Evolutionary conservation across 805 yeast genomes (phyloP), one percentile per base, ranked within the genome.

Genomic region (Teunomyces tritomae): DNA sequence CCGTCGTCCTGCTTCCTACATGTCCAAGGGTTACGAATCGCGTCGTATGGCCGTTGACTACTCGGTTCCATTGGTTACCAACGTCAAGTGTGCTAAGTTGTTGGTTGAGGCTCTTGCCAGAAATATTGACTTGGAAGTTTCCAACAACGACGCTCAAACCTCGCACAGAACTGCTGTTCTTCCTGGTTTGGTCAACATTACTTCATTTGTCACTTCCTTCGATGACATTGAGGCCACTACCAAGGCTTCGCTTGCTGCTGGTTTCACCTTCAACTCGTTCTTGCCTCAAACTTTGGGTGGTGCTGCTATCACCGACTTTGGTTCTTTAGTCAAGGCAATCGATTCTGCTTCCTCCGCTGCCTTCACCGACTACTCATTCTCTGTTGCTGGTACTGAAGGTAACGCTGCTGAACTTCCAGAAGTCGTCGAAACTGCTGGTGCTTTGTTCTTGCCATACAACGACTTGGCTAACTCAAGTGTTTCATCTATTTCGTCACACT

Each of bases 1-100:
- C 84, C 87, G 99, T 69, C 89, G 99, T 73, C 99, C 99, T 52
- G 97, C 99, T 47, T 87, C 92, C 52, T 94, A 94, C 74, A 89
- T 94, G 79, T 89, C 97, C 27, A 90, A 88, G 75, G 99, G 99
- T 68, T 94, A 94, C 79, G 84, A 82, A 70, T 89, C 98, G 40
- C 95, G 99, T 80, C 94, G 99, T 78, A 88, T 94, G 98, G 99
- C 99, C 57, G 97, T 94, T 56, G 99, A 94, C 73, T 95, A 88
- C 68, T 91, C 97, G 45, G 90, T 94, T 65, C 99, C 99, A 44
- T 79, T 94, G 67, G 96, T 94, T 44, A 94, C 99, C 55, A 94
- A 94, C 65, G 98, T 94, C 57, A 94, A 94, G 74, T 85, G 91
- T 77, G 99, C 99, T 53, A 94, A 94, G 73, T 77, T 94, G 57